A percentile compares a stretch with the other conserved stretches of the same genome.
Evolutionary conservation across 2,329 filamentous ascomycete genomes (phyloP).

Genomic region (Verticillium zaregamsianum): DNA sequence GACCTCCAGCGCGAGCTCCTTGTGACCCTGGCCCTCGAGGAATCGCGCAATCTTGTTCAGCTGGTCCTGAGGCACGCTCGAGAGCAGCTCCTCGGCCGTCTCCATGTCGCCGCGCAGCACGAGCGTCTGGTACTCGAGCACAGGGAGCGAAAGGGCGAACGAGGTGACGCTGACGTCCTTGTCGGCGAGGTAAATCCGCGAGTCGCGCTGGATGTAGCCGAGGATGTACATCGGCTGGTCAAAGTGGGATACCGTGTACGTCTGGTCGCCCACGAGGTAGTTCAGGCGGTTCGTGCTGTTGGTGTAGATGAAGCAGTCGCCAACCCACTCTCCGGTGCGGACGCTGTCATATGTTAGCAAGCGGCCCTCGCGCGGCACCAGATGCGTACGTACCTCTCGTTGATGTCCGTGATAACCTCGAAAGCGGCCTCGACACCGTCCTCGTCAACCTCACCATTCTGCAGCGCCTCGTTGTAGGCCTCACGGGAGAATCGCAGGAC

Average conservation of each 20-base stretch:
- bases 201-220: constrained; percentile 92
- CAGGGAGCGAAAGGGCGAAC: constrained; percentile 83
- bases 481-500: constrained; percentile 89
- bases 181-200: constrained; percentile 90
- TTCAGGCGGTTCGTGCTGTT: constrained; percentile 95
- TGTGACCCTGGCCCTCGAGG: constrained; percentile 94
- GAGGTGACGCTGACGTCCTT: constrained; percentile 93
- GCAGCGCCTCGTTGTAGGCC: constrained; percentile 77
- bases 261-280: constrained; percentile 96
- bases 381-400: constrained; percentile 61
- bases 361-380: not conserved
- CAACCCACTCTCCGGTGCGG: constrained; percentile 94
- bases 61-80: constrained; percentile 83
- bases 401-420: constrained; percentile 93
- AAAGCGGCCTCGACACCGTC: constrained; percentile 96
- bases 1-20: constrained; percentile 90
- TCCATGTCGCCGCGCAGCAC: constrained; percentile 94
- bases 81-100: constrained; percentile 77
- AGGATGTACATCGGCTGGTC: constrained; percentile 93
- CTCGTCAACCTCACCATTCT: constrained; percentile 76
- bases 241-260: constrained; percentile 95
- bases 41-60: constrained; percentile 98
- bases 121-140: constrained; percentile 95
- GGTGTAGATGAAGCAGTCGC: constrained; percentile 98
- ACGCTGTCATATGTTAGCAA: constrained; percentile 50